These are phyloP conservation scores for Magnolia kwangsiensis DNA, from an alignment of 164 flowering plant species.

Conservation along the genomic window DNA sequence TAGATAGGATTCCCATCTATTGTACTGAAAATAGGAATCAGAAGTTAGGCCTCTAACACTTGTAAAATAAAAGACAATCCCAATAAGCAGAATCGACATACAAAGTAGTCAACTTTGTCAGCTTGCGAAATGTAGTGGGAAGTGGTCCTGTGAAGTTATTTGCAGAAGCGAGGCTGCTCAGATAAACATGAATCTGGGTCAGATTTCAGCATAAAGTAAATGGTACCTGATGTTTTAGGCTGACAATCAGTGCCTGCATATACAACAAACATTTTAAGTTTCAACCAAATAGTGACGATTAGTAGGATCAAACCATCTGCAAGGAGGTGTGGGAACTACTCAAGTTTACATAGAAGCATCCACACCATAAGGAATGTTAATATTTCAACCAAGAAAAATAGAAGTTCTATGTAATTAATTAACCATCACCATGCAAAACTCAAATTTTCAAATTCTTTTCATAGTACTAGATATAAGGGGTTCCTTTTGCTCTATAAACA, in stretches of 20 bases:
- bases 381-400: no score
- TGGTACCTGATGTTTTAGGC: no score
- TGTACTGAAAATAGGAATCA: conserved; percentile 51
- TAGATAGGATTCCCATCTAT: conserved; percentile 65
- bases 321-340: neutral
- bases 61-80: neutral
- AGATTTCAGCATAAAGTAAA: neutral
- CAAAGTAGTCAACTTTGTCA: conserved; percentile 55
- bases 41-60: neutral
- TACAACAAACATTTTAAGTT: neutral
- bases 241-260: neutral
- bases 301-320: neutral
- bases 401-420: no score
- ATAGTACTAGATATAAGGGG: no score
- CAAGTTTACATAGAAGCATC: no score
- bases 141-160: conserved; percentile 58
- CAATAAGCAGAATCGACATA: conserved; percentile 31
- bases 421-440: no score
- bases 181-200: neutral
- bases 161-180: conserved; percentile 42
- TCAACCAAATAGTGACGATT: neutral
- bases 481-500: no score
- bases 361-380: no score
- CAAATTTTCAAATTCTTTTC: no score
- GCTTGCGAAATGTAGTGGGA: conserved; percentile 42